Evolutionary conservation across 75 land plant genomes (phyloP).

Genomic region (Sequoiadendron giganteum): DNA sequence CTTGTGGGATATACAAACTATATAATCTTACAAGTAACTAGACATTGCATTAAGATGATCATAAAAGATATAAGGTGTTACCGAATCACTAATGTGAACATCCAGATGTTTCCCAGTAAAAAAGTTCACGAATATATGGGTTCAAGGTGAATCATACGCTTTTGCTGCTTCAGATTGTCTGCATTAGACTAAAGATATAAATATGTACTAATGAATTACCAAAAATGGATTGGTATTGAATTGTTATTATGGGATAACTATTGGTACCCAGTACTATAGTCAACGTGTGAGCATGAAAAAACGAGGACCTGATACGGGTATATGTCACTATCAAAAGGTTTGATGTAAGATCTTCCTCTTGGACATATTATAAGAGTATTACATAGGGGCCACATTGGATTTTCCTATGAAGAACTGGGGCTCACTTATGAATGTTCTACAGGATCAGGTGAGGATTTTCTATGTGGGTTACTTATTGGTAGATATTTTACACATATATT

Average conservation of each 20-base stretch:
- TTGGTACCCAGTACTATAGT: neutral
- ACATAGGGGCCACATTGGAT: constrained; percentile 1
- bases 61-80: neutral
- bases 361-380: neutral
- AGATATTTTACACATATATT: neutral
- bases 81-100: neutral
- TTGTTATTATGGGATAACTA: neutral
- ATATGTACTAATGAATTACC: neutral
- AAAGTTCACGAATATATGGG: neutral
- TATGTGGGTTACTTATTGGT: neutral
- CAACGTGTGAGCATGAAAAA: neutral
- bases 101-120: neutral
- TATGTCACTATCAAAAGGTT: neutral
- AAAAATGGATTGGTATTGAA: neutral
- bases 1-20: neutral
- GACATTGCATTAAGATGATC: neutral
- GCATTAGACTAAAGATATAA: neutral
- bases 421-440: neutral
- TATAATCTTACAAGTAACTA: neutral
- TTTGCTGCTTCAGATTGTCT: neutral
- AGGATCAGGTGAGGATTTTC: neutral
- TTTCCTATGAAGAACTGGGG: neutral
- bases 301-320: neutral
- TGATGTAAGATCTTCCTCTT: neutral
- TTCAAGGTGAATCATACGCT: neutral